Base-by-base conservation (phyloP, 352 stramenopile species). In the Globisporangium rhizosaccharum region DNA sequence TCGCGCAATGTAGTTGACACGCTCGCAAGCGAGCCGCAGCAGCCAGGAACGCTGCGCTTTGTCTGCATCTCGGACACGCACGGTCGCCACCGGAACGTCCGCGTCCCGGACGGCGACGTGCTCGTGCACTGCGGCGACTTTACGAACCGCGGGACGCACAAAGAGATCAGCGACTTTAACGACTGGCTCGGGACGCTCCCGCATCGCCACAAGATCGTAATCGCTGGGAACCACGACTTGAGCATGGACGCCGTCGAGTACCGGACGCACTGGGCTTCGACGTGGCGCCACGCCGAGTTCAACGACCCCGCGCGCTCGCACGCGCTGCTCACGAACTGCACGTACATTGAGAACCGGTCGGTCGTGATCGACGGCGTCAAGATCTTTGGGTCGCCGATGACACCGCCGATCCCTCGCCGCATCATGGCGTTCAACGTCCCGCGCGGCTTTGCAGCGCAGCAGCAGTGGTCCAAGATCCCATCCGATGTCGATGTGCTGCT, bases 101-200 rank as follows among this genome's bases (percentile, higher is more conserved):
- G 53, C 30, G 62, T 93, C 0, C 79, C 85, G 0, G 51, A 70
- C 4, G 83, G 96, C 39, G 87, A 96, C 58, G 76, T 97, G 36
- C 60, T 97, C 30, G 78, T 98, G 50, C 88, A 96, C 46, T 92
- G 95, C 63, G 84, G 85, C 18, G 92, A 98, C 70, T 92, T 98
- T 39, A 92, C 83, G 50, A 84, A 85, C 39, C 88, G 63, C 18
- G 85, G 85, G 2, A 84, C 76, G 0, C 82, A 90, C 63, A 58
- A 71, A 0, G 81, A 94, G 59, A 79, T 93, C 59, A 51, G 60
- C 42, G 80, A 87, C 57, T 93, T 94, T 42, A 85, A 89, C 56
- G 73, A 75, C 39, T 96, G 86, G 86, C 59, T 96, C 11, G 77
- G 70, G n/a, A 58, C 70, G 30, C 62, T 94, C n/a, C 82, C 81